Evolutionary conservation across 805 yeast genomes (phyloP).

Genomic region (Pichia nanzhaoensis): DNA sequence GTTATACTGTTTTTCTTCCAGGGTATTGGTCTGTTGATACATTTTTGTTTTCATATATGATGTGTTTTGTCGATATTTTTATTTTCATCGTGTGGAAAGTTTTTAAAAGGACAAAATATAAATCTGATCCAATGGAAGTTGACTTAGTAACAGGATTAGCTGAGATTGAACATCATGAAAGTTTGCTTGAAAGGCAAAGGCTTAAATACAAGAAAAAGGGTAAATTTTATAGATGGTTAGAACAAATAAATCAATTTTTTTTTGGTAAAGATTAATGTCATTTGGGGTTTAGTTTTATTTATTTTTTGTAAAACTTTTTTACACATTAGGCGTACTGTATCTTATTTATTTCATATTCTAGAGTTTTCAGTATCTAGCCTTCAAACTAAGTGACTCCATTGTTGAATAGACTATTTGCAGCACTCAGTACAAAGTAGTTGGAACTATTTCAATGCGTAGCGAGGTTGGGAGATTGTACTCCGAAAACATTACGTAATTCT

Average conservation of each 20-base stretch:
- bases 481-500: neutral
- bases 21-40: conserved; percentile 57
- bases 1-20: conserved; percentile 48
- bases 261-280: conserved; percentile 17
- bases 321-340: no score
- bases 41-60: conserved; percentile 64
- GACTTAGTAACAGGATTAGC: conserved; percentile 48
- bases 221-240: conserved; percentile 1
- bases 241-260: conserved; percentile 8
- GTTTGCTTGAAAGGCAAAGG: conserved; percentile 14
- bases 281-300: no score
- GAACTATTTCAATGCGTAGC: no score
- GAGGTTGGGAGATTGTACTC: conserved; percentile 2
- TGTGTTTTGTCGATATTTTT: conserved; percentile 52
- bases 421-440: no score
- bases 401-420: no score
- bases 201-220: conserved; percentile 6
- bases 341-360: no score
- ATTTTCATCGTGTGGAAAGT: conserved; percentile 49
- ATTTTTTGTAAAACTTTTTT: no score
- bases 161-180: conserved; percentile 56
- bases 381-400: no score
- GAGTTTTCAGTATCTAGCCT: no score
- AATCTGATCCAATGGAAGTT: conserved; percentile 37
- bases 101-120: conserved; percentile 41